Evolutionary conservation across 148 eudicot species (phyloP).

Genomic region (Fagopyrum homotropicum): DNA sequence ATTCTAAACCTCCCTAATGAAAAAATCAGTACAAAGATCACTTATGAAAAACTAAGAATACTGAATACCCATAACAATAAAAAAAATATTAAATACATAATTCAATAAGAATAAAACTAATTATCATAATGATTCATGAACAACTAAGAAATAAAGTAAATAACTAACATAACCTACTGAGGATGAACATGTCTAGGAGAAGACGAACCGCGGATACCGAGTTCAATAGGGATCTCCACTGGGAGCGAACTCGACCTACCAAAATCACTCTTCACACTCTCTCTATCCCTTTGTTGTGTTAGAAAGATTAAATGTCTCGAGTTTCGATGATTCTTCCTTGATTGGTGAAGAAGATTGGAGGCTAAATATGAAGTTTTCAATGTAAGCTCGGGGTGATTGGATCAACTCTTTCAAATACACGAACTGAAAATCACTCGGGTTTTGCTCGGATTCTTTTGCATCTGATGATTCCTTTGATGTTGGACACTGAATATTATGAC

Average conservation of each 20-base stretch:
- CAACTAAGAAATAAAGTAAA: not conserved
- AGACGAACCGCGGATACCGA: not conserved
- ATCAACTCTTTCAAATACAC: not conserved
- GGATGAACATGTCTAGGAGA: constrained; percentile 16
- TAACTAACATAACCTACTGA: not conserved
- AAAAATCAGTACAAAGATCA: not conserved
- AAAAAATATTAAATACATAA: not conserved
- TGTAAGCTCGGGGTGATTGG: not conserved
- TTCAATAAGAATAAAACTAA: not conserved
- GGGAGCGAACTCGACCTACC: constrained; percentile 13
- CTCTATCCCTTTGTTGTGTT: not conserved
- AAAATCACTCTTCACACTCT: not conserved
- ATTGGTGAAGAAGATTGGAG: not conserved
- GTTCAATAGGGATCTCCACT: not conserved
- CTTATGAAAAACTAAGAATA: not conserved
- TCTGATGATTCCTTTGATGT: not conserved
- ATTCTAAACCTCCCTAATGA: not conserved
- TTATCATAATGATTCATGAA: not conserved
- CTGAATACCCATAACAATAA: no score
- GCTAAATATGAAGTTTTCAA: no score
- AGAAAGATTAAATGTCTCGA: not conserved
- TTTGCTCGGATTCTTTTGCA: not conserved
- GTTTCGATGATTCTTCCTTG: not conserved
- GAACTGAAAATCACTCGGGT: not conserved
- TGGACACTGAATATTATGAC: no score